Base-by-base conservation (phyloP, 257 asterid genomes). In the Solanum sitiens region DNA sequence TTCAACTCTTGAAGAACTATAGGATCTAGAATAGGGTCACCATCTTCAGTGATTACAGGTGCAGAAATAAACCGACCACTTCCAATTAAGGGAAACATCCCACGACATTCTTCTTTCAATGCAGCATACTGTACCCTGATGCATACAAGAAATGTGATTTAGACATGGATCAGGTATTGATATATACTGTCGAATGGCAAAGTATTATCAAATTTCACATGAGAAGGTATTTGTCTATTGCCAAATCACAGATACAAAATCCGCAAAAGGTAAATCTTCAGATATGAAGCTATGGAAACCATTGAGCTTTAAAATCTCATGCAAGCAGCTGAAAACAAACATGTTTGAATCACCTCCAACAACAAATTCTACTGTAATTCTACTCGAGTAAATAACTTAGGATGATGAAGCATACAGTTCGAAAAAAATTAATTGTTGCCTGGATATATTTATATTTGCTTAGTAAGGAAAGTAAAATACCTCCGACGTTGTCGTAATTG, bases 1-100 rank as follows among this genome's bases (percentile, higher is more conserved):
- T 92, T 89, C 59, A 93, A 88, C 93, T 96, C 95, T 88, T 95
- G 96, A 89, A 97, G 96, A 89, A 95, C 98, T 53, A 97, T 90
- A 50, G 98, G 99, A 86, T 97, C 99, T 86, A 87, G 89, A 90
- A 90, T 90, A 91, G 98, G 99, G 84, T 94, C 92, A 20, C 99
- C 99, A 7, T 93, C 94, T 90, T 97, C 98, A 14, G 98, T 93
- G 83, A 97, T 91, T 89, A 97, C 85, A 84, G 99, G 99, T 71
- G 99, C 98, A 83, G 99, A 96, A 59, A 97, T 92, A 89, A 91
- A 95, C 84, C 90, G 94, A 68, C 98, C 98, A 86, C 98, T 97
- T 88, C 99, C 99, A 84, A 97, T 91, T 90, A 96, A 91, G 37
- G 96, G 97, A 91, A 96, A 96, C 96, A 96, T 97, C 86, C 88